Conservation (phyloP, 495 filamentous ascomycete genomes). For the Glutinoglossum americanum region DNA sequence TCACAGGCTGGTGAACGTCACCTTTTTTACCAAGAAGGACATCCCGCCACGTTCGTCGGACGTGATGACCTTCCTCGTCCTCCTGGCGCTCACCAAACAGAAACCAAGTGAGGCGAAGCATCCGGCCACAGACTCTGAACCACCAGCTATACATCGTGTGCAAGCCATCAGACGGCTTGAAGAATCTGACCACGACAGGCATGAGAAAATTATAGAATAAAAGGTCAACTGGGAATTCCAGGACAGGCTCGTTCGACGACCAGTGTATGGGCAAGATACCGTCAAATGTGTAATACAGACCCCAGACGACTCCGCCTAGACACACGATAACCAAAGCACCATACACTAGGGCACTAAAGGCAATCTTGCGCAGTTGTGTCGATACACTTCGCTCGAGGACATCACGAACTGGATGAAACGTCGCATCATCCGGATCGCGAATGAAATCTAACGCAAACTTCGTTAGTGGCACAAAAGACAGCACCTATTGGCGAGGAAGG, state of each 20-base stretch:
- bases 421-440: slow-evolving; percentile 93
- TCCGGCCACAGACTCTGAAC: slow-evolving; percentile 72
- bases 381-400: slow-evolving; percentile 84
- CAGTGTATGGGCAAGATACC: slow-evolving; percentile 76
- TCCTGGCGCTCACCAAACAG: slow-evolving; percentile 61
- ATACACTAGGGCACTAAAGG: slow-evolving; percentile 89
- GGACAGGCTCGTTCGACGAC: slow-evolving; percentile 69
- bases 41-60: slow-evolving; percentile 31
- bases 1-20: slow-evolving; percentile 26
- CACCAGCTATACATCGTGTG: slow-evolving; percentile 85
- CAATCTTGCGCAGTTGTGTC: slow-evolving; percentile 87
- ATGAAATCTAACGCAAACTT: slow-evolving; percentile 51
- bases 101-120: slow-evolving; percentile 69
- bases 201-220: slow-evolving; percentile 93
- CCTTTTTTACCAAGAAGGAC: slow-evolving; percentile 26
- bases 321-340: slow-evolving; percentile 82
- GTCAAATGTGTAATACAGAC: slow-evolving; percentile 40
- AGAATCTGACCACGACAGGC: slow-evolving; percentile 58
- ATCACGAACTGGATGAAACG: slow-evolving; percentile 92
- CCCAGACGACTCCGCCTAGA: slow-evolving; percentile 90
- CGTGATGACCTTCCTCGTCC: slow-evolving; percentile 62
- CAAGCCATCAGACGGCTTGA: slow-evolving; percentile 65
- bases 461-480: not conserved
- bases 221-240: slow-evolving; percentile 87
- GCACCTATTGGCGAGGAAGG: slow-evolving; percentile 5